phyloP scores from a whole-genome alignment of 2,329 filamentous ascomycete species.

The Kalmusia sp. region DNA sequence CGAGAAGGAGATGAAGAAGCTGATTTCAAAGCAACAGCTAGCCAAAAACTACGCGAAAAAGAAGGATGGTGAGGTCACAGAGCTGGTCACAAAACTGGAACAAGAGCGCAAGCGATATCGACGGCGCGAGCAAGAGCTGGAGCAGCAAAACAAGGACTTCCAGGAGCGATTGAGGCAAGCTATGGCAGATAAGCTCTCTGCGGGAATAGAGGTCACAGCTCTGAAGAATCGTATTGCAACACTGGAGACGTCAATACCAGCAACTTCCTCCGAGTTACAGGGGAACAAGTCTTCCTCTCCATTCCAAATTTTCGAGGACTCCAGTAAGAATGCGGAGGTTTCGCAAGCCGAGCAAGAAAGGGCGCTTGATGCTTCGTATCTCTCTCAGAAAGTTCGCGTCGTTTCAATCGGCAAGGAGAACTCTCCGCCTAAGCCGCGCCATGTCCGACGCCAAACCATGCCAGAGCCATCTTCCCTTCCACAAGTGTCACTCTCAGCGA shows the following conservation, averaged over 20 bases:
- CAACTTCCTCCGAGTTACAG: conserved; percentile 21
- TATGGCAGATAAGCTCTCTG: conserved; percentile 39
- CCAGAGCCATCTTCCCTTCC: conserved; percentile 23
- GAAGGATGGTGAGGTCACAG: conserved; percentile 75
- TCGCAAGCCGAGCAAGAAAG: conserved; percentile 17
- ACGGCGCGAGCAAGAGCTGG: conserved; percentile 70
- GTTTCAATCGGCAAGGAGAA: conserved; percentile 39
- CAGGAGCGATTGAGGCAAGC: conserved; percentile 45
- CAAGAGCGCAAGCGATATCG: conserved; percentile 72
- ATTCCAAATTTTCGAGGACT: conserved; percentile 43
- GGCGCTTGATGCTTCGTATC: conserved; percentile 20
- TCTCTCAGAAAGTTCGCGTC: conserved; percentile 23
- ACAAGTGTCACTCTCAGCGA: conserved; percentile 6
- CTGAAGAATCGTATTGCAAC: conserved; percentile 41
- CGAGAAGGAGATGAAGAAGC: conserved; percentile 75
- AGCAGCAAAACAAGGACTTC: conserved; percentile 61
- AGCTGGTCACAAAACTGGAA: conserved; percentile 69
- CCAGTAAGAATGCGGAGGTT: conserved; percentile 25
- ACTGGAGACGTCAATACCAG: conserved; percentile 32
- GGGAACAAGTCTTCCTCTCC: conserved; percentile 21
- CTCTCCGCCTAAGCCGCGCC: conserved; percentile 31
- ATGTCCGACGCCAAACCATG: conserved; percentile 30
- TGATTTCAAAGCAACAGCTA: conserved; percentile 80
- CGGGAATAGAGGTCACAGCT: conserved; percentile 41
- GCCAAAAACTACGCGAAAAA: conserved; percentile 80